These are phyloP conservation scores for Isabelozyma rhagii DNA, from an alignment of 805 yeast genomes.

Conservation along the genomic window DNA sequence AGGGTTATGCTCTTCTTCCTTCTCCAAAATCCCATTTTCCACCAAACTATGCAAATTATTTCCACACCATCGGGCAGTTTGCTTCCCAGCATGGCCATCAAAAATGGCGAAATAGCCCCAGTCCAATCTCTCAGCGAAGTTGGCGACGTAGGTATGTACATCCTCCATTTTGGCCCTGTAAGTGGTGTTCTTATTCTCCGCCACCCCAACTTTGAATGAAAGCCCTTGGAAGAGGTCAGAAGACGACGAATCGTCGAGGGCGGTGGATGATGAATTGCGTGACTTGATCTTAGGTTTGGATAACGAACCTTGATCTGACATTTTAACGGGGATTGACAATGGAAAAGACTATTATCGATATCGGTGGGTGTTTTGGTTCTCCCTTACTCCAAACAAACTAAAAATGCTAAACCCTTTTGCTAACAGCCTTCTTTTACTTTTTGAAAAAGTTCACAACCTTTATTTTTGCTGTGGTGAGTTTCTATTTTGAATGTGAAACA, in stretches of 20 bases:
- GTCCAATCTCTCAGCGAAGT: constrained; percentile 85
- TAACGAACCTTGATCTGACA: background rate
- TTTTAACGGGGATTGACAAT: no score
- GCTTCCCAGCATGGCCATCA: constrained; percentile 97
- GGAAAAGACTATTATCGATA: no score
- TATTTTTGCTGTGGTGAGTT: no score
- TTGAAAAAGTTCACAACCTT: no score
- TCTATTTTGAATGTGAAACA: no score
- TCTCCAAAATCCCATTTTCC: constrained; percentile 48
- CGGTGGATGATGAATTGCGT: constrained; percentile 10
- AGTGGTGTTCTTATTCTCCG: constrained; percentile 81
- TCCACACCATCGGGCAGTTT: constrained; percentile 94
- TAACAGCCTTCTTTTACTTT: no score
- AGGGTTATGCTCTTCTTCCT: constrained; percentile 28
- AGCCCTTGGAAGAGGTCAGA: constrained; percentile 52
- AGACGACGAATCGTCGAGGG: constrained; percentile 2
- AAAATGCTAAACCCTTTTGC: no score
- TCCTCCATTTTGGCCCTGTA: constrained; percentile 93
- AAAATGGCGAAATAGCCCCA: constrained; percentile 95
- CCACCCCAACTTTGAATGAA: constrained; percentile 82
- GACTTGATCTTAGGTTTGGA: constrained; percentile 3
- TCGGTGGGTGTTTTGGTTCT: no score
- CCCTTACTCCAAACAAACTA: no score
- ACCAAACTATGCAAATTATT: constrained; percentile 71
- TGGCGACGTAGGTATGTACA: constrained; percentile 88